phyloP scores from a whole-genome alignment of 805 yeast genomes.

The Naumovozyma dairenensis region DNA sequence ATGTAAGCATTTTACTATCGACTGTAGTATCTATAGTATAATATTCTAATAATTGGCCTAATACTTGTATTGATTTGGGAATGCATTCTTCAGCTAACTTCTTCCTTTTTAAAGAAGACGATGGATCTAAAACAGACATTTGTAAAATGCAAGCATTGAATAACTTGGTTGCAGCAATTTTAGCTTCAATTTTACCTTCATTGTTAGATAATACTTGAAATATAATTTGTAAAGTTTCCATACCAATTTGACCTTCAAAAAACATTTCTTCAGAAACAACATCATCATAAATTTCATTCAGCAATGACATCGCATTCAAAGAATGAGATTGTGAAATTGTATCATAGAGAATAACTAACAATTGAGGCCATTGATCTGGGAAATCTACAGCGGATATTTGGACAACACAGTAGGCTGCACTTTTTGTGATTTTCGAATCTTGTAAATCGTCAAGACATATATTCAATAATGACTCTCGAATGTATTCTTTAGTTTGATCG shows the following conservation, averaged over 20 bases:
- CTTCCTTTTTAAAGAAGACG: conserved; percentile 12
- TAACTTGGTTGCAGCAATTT: conserved; percentile 40
- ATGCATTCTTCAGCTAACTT: conserved; percentile 11
- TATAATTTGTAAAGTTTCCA: conserved; percentile 42
- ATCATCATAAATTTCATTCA: conserved; percentile 77
- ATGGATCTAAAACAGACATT: conserved; percentile 30
- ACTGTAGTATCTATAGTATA: conserved; percentile 2
- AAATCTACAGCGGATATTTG: conserved; percentile 83
- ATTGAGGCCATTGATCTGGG: conserved; percentile 92
- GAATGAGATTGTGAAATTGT: conserved; percentile 28
- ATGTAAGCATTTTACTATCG: too few relatives aligned
- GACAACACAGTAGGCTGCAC: conserved; percentile 65
- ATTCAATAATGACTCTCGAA: conserved; percentile 43
- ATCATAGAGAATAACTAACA: conserved; percentile 41
- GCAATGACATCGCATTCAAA: conserved; percentile 47
- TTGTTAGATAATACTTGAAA: conserved; percentile 30
- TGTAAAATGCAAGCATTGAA: conserved; percentile 45
- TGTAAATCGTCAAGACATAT: conserved; percentile 36
- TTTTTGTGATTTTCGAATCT: conserved; percentile 51
- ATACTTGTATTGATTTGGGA: conserved; percentile 10
- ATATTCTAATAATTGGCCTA: conserved; percentile 7
- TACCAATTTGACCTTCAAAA: conserved; percentile 63
- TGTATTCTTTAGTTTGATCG: conserved; percentile 39
- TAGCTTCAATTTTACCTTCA: conserved; percentile 30
- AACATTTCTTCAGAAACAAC: conserved; percentile 79